Evolutionary conservation across 805 yeast genomes (phyloP), one percentile per base, ranked within the genome.

Genomic region (Schwanniomyces pseudopolymorphus): DNA sequence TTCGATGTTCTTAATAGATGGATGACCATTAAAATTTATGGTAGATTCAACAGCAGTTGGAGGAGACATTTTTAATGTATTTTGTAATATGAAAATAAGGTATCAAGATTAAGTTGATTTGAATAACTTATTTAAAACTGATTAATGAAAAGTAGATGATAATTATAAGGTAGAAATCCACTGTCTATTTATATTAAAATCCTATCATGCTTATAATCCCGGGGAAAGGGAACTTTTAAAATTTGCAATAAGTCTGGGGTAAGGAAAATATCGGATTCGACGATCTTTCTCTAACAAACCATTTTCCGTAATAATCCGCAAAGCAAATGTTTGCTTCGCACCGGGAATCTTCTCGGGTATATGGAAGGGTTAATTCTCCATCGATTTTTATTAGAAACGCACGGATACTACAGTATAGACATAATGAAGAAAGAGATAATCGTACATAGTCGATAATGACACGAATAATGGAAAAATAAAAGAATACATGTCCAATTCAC

Each of bases 31-130:
- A 52, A 72, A 72, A 56, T 72, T 68, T 48, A 72, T 66, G 36
- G 72, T 62, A 19, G 77, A 72, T 66, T 70, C 74, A 52, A 70
- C 65, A 49, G 77, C 78, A 46, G 73, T 63, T 35, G 77, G 77
- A 57, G 77, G 77, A 53, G 67, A 57, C 77, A 72, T 72, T 39
- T 46, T 60, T 33, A 42, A 31, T 42, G 33, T 27, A 14, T 26
- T 37, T 43, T 36, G 10, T n/a, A n/a, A n/a, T n/a, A 22, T 22
- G 25, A 20, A 19, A 33, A 33, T 33, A 20, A 33, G 13, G n/a
- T 20, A 19, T 3, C 20, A 33, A 28, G 33, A 14, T 13, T 13
- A 28, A 28, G 16, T 14, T 5, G 25, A 28, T 13, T 28, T 13
- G 33, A 28, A 28, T 28, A 28, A 28, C 33, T 14, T 28, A 28